Conservation (phyloP, 768 basidiomycete genomes). For the Suillus fuscotomentosus region DNA sequence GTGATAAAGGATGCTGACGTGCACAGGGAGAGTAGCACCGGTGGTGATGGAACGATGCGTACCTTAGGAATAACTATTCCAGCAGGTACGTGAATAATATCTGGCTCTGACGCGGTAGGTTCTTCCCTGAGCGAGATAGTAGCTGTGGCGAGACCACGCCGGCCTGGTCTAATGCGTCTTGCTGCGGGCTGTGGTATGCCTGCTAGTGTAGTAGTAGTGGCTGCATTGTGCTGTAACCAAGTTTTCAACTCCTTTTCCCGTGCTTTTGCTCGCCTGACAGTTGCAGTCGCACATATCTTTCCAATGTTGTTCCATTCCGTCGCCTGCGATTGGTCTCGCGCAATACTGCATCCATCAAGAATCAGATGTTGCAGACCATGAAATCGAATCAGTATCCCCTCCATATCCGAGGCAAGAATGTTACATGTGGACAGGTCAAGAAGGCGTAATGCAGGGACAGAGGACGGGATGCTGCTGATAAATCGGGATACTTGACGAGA, state of each 20-base stretch:
- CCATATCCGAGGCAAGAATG: constrained; percentile 53
- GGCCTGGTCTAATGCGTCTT: constrained; percentile 40
- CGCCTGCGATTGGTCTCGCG: constrained; percentile 48
- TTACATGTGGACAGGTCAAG: constrained; percentile 78
- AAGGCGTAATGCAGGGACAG: constrained; percentile 47
- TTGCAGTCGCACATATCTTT: constrained; percentile 56
- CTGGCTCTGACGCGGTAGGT: constrained; percentile 16
- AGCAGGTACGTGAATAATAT: constrained; percentile 11
- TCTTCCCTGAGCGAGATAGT: constrained; percentile 56
- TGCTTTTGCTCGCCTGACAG: constrained; percentile 60
- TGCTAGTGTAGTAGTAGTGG: constrained; percentile 4
- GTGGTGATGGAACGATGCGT: constrained; percentile 56
- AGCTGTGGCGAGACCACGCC: constrained; percentile 63
- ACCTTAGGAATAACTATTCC: constrained; percentile 36
- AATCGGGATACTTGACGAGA: constrained; percentile 53
- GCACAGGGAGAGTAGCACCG: constrained; percentile 48
- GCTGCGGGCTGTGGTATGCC: constrained; percentile 1
- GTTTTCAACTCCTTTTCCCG: constrained; percentile 60
- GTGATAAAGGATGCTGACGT: constrained; percentile 34
- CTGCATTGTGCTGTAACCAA: constrained; percentile 42
- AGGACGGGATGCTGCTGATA: constrained; percentile 28
- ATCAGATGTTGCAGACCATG: constrained; percentile 59
- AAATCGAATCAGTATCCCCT: constrained; percentile 52
- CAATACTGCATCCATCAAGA: constrained; percentile 62
- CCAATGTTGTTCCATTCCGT: constrained; percentile 65